Conservation (phyloP, 805 yeast genomes). For the Kuraishia piskuri region DNA sequence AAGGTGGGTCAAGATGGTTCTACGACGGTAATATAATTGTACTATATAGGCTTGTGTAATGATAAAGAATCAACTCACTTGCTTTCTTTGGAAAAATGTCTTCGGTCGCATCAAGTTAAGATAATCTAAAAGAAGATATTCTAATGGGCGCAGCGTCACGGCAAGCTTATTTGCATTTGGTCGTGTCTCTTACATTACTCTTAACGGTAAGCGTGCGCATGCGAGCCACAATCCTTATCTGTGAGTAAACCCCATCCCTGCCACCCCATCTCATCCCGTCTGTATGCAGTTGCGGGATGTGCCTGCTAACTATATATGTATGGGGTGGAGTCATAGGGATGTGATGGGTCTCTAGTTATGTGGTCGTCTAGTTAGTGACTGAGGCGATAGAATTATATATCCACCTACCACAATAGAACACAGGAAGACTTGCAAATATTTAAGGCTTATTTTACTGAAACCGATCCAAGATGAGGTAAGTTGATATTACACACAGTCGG, state of each 20-base stretch:
- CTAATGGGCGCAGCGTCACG: no score
- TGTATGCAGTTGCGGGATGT: neutral
- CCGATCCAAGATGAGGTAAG: neutral
- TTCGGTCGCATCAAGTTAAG: no score
- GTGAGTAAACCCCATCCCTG: neutral
- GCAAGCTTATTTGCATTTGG: no score
- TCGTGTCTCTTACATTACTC: neutral
- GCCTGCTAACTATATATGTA: neutral
- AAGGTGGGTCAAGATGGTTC: no score
- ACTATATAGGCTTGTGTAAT: neutral
- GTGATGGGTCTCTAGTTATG: neutral
- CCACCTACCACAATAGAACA: no score
- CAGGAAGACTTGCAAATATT: no score
- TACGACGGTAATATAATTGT: neutral
- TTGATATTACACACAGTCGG: no score
- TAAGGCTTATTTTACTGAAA: no score
- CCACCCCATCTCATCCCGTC: neutral
- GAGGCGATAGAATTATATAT: neutral
- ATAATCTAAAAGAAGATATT: no score
- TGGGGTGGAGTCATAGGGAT: neutral
- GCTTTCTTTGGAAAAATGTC: neutral
- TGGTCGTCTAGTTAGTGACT: neutral
- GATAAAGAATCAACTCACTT: neutral
- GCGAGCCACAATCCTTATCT: neutral
- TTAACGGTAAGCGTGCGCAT: neutral